A percentile compares a stretch with the other conserved stretches of the same genome.
These are phyloP conservation scores for Buxus sempervirens DNA, from an alignment of 164 flowering plant genomes.

Conservation along the genomic window DNA sequence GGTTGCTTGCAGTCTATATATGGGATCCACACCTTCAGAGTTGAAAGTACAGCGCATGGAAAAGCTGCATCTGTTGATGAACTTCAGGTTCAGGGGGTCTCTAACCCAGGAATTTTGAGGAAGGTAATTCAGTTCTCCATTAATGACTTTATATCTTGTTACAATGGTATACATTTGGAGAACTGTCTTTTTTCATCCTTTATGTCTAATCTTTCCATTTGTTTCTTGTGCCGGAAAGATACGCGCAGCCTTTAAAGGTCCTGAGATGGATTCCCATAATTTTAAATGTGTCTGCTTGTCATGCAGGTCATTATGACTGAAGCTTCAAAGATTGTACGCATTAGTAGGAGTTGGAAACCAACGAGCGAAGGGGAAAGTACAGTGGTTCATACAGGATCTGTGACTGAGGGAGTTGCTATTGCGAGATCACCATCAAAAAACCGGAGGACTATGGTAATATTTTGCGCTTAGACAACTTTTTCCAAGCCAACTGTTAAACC, in stretches of 20 bases:
- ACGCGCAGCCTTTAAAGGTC: not conserved
- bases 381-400: constrained; percentile 31
- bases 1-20: constrained; percentile 78
- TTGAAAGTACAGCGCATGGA: constrained; percentile 69
- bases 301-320: constrained; percentile 61
- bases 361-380: constrained; percentile 32
- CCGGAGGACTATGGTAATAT: constrained; percentile 43
- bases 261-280: not conserved
- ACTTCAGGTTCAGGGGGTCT: constrained; percentile 75
- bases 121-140: constrained; percentile 39
- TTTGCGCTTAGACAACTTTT: not conserved
- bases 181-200: not conserved
- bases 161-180: not conserved
- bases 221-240: not conserved
- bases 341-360: constrained; percentile 39
- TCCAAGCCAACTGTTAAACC: not conserved
- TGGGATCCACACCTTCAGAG: constrained; percentile 66
- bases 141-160: not conserved
- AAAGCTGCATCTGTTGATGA: constrained; percentile 83
- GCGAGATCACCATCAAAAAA: constrained; percentile 50
- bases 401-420: constrained; percentile 41
- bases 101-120: constrained; percentile 57
- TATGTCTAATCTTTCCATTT: not conserved
- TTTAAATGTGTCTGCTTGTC: constrained; percentile 1
- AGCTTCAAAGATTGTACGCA: constrained; percentile 55